phyloP scores from a whole-genome alignment of 2,329 filamentous ascomycete species.

The Alternaria novae-zelandiae region DNA sequence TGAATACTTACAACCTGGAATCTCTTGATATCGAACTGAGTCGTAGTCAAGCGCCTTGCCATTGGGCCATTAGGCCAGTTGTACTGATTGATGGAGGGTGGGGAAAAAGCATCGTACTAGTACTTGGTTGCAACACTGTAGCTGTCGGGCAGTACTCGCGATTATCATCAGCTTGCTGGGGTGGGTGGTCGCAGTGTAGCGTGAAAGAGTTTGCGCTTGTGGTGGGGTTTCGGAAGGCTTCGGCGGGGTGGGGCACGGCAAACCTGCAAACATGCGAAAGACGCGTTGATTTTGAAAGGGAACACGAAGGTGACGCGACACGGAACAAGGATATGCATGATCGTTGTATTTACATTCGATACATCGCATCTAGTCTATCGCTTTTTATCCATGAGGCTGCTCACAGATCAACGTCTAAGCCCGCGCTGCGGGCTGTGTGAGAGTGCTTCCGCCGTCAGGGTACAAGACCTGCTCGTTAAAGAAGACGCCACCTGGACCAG shows the following conservation, averaged over 20 bases:
- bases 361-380: background rate
- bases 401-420: slow-evolving; percentile 59
- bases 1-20: slow-evolving; percentile 30
- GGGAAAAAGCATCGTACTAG: background rate
- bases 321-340: accelerated
- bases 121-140: accelerated
- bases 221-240: slow-evolving; percentile 10
- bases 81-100: background rate
- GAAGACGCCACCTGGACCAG: slow-evolving; percentile 58
- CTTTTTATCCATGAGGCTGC: background rate
- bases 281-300: background rate
- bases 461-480: slow-evolving; percentile 62
- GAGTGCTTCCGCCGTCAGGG: slow-evolving; percentile 53
- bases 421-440: slow-evolving; percentile 14
- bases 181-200: background rate
- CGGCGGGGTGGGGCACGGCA: slow-evolving; percentile 1
- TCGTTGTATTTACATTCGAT: background rate
- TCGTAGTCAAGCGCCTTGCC: slow-evolving; percentile 65
- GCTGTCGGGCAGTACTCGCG: background rate
- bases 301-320: background rate
- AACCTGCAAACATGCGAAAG: background rate
- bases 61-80: slow-evolving; percentile 56
- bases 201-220: slow-evolving; percentile 8
- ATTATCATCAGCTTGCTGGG: background rate
- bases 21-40: slow-evolving; percentile 36